Evolutionary conservation across 2,329 filamentous ascomycete species (phyloP).

Genomic region (Colletotrichum limetticola): DNA sequence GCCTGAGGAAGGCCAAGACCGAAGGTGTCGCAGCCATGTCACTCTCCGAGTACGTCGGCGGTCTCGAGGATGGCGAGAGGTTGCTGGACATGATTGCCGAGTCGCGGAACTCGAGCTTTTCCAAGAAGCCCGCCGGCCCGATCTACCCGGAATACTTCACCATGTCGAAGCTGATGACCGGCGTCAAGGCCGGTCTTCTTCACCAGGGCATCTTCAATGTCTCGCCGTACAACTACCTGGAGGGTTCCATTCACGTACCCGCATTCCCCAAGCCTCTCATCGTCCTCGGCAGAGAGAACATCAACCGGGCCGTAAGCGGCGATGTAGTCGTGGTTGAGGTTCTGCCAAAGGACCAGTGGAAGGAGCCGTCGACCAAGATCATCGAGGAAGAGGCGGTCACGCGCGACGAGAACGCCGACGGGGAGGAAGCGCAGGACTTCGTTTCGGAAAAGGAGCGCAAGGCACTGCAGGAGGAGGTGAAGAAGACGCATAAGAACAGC

Average conservation of each 20-base stretch:
- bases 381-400: slow-evolving; percentile 94
- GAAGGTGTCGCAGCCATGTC: slow-evolving; percentile 79
- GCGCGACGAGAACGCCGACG: slow-evolving; percentile 91
- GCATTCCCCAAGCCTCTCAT: slow-evolving; percentile 91
- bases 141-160: slow-evolving; percentile 92
- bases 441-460: slow-evolving; percentile 89
- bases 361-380: slow-evolving; percentile 93
- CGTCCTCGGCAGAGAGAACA: slow-evolving; percentile 92
- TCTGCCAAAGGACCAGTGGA: slow-evolving; percentile 95
- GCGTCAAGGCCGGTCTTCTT: slow-evolving; percentile 85
- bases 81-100: slow-evolving; percentile 94
- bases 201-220: slow-evolving; percentile 97
- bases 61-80: slow-evolving; percentile 84
- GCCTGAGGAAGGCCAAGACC: slow-evolving; percentile 81
- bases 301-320: slow-evolving; percentile 92
- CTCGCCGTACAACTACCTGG: slow-evolving; percentile 97
- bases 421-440: slow-evolving; percentile 76
- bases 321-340: slow-evolving; percentile 95
- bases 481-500: slow-evolving; percentile 80
- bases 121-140: slow-evolving; percentile 71
- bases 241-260: slow-evolving; percentile 89
- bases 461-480: slow-evolving; percentile 91
- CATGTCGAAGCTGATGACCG: slow-evolving; percentile 93
- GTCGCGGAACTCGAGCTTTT: slow-evolving; percentile 74
- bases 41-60: slow-evolving; percentile 81